Base-by-base conservation (phyloP, 805 yeast genomes). In the Saturnispora mendoncae region DNA sequence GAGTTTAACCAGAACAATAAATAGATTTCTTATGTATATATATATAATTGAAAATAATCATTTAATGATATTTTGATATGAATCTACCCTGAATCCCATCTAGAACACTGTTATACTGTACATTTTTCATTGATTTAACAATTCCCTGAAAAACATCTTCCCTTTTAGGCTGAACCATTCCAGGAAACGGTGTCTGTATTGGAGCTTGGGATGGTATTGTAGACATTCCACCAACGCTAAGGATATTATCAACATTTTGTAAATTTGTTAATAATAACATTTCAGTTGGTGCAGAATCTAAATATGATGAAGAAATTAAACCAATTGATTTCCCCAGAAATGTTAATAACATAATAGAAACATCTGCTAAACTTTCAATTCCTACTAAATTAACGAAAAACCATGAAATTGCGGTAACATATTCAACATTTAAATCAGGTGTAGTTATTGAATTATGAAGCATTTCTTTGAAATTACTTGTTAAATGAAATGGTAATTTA, bases 371-470 rank as follows among this genome's bases (percentile, higher is more conserved):
- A 0, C 95, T 82, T 50, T 76, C 74, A 46, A 92, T 69, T 23
- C 97, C 97, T 38, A 88, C 60, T 46, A 86, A 74, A 42, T 86
- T 84, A 41, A 90, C 83, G 58, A 92, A 84, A 59, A 90, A 92
- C 97, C 97, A 92, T 4, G 97, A 86, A 17, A 92, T 81, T 3
- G 95, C 79, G 28, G 92, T 80, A 14, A 92, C 97, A 77, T 95
- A 92, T 21, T 94, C 67, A 7, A 80, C 95, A 56, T 88, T 92
- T 44, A 92, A 67, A 53, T 90, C 94, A 1, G 80, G 71, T 0
- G 97, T 87, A 44, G 69, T 72, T 12, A 92, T 81, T 6, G 97
- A 95, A 23, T 74, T 76, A 61, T 92, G 98, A 33, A 92, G 64
- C 94, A 92, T 88, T 45, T 83, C 75, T 60, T 92, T 92, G 68